phyloP scores from a whole-genome alignment of 1,139 yeast genomes.

The Geotrichum carabidarum region DNA sequence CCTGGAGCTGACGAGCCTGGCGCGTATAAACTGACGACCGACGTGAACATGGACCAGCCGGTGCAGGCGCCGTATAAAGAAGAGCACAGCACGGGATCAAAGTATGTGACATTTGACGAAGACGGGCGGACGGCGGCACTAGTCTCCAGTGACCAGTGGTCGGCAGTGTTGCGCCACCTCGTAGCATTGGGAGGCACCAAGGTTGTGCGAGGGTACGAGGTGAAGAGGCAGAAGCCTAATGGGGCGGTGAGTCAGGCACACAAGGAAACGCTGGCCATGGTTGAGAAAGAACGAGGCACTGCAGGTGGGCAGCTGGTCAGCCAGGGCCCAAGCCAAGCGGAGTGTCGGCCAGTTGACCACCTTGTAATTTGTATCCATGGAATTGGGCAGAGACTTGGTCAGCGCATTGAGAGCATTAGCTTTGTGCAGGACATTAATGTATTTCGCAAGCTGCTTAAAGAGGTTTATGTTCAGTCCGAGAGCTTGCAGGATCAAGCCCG shows the following conservation, averaged over 20 bases:
- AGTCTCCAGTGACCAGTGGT: slow-evolving; percentile 12
- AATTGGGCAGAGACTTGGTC: slow-evolving; percentile 78
- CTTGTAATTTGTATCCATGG: slow-evolving; percentile 82
- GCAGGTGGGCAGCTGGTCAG: slow-evolving; percentile 8
- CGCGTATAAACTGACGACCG: background rate
- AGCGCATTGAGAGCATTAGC: slow-evolving; percentile 69
- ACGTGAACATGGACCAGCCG: background rate
- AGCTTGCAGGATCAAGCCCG: slow-evolving; percentile 32
- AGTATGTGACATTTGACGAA: background rate
- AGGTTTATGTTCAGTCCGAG: slow-evolving; percentile 48
- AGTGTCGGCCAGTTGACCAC: slow-evolving; percentile 53
- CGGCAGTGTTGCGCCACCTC: slow-evolving; percentile 12
- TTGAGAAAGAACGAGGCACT: slow-evolving; percentile 1
- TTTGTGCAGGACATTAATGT: slow-evolving; percentile 77
- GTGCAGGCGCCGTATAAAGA: background rate
- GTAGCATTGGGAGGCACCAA: slow-evolving; percentile 24
- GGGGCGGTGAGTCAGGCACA: slow-evolving; percentile 11
- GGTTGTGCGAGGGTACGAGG: slow-evolving; percentile 28
- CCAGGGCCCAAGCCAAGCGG: slow-evolving; percentile 15
- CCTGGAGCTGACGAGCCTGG: background rate
- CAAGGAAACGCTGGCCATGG: slow-evolving; percentile 12
- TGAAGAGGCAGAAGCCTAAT: slow-evolving; percentile 10
- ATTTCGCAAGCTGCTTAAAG: slow-evolving; percentile 59
- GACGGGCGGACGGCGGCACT: slow-evolving; percentile 15
- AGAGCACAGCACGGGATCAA: background rate